Percentiles rank a stretch among this genome's conserved stretches.
Evolutionary conservation across 805 yeast genomes (phyloP).

Genomic region (Danielozyma ontarioensis): DNA sequence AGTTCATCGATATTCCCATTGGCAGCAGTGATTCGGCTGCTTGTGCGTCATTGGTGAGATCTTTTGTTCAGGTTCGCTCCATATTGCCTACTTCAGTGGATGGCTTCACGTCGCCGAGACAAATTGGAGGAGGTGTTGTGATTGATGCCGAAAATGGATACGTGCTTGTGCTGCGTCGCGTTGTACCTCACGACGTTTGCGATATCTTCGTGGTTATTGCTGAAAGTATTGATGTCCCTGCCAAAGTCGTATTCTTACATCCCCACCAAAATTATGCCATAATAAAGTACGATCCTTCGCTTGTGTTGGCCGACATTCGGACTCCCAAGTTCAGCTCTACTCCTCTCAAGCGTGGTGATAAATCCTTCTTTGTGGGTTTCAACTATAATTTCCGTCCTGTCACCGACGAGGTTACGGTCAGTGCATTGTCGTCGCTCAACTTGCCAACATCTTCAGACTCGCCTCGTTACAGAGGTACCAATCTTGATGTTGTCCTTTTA

Average conservation of each 20-base stretch:
- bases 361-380: slow-evolving; percentile 74
- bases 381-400: slow-evolving; percentile 65
- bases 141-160: slow-evolving; percentile 78
- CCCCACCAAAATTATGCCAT: slow-evolving; percentile 86
- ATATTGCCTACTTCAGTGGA: slow-evolving; percentile 69
- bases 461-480: slow-evolving; percentile 84
- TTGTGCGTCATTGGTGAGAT: slow-evolving; percentile 53
- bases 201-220: slow-evolving; percentile 79
- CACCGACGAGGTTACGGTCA: slow-evolving; percentile 68
- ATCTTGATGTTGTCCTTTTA: slow-evolving; percentile 68
- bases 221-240: slow-evolving; percentile 78
- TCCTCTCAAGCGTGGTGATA: slow-evolving; percentile 70
- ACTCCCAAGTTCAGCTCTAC: slow-evolving; percentile 57
- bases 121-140: slow-evolving; percentile 70
- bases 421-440: slow-evolving; percentile 70
- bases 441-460: slow-evolving; percentile 62
- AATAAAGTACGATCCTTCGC: slow-evolving; percentile 71
- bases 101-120: slow-evolving; percentile 59
- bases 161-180: slow-evolving; percentile 69
- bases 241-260: slow-evolving; percentile 74
- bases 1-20: slow-evolving; percentile 63
- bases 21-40: slow-evolving; percentile 37
- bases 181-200: slow-evolving; percentile 77
- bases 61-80: slow-evolving; percentile 68
- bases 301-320: slow-evolving; percentile 64